A percentile compares a stretch with the other conserved stretches of the same genome.
Evolutionary conservation across 2,329 filamentous ascomycete genomes (phyloP).

Genomic region (Diplodia corticola): DNA sequence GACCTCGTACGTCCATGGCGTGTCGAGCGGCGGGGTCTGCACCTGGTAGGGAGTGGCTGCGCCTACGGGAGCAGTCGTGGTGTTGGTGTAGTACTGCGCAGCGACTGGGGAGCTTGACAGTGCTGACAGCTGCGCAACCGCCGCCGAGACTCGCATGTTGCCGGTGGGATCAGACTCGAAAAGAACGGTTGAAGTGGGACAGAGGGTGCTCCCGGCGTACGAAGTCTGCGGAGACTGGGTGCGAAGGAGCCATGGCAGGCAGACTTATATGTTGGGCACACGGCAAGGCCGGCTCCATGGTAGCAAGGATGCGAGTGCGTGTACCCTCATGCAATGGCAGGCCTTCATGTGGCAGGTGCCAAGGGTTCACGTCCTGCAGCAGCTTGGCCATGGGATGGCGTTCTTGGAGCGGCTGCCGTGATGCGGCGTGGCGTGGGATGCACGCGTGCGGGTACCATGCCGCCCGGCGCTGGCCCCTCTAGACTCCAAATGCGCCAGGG

Average conservation of each 20-base stretch:
- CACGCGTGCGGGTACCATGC: not conserved
- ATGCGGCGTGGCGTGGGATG: not conserved
- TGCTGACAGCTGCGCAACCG: not conserved
- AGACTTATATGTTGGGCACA: not conserved
- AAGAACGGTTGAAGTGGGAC: not conserved
- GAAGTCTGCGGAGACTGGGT: not conserved
- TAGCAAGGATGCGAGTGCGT: constrained; percentile 5
- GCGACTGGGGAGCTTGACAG: not conserved
- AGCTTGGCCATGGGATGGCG: not conserved
- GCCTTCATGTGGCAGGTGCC: constrained; percentile 14
- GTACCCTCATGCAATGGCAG: constrained; percentile 13
- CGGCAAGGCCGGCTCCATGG: not conserved
- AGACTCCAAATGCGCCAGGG: not conserved
- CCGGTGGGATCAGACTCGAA: not conserved
- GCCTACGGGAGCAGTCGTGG: not conserved
- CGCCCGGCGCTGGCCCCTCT: not conserved
- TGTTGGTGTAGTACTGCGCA: not conserved
- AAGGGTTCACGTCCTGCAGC: not conserved
- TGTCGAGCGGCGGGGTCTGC: constrained; percentile 46
- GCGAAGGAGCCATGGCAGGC: not conserved
- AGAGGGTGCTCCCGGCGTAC: not conserved
- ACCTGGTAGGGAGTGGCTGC: constrained; percentile 40
- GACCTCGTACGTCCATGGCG: constrained; percentile 55
- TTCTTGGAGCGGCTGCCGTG: not conserved
- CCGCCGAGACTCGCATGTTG: not conserved